These are phyloP conservation scores for Apocynum venetum DNA, from an alignment of 257 asterid species.

Conservation along the genomic window DNA sequence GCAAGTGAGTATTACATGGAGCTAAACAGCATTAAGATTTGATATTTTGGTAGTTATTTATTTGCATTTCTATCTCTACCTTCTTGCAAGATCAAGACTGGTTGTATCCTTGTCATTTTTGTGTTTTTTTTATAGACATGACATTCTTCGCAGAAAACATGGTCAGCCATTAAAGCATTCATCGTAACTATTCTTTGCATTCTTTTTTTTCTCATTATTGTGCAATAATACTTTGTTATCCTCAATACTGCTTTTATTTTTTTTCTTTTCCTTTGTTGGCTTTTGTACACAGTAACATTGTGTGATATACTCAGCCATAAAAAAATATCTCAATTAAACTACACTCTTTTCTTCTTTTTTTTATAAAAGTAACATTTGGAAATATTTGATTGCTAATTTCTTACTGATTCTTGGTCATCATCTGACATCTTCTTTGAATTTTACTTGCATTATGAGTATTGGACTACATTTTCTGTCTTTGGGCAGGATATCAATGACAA, in stretches of 20 bases:
- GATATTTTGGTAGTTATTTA: background rate
- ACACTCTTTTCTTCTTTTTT: background rate
- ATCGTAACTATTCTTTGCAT: background rate
- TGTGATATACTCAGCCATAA: background rate
- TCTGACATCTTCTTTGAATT: background rate
- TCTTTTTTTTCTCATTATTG: background rate
- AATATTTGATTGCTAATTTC: background rate
- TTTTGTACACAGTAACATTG: background rate
- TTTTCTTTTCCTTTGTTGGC: background rate
- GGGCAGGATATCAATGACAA: slow-evolving; percentile 49
- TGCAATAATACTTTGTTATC: background rate
- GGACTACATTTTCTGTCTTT: background rate
- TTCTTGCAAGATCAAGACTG: no score
- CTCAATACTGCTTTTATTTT: background rate
- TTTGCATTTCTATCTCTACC: background rate
- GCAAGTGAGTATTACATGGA: slow-evolving; percentile 26
- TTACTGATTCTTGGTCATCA: background rate
- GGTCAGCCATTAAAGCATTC: background rate
- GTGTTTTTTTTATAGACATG: background rate
- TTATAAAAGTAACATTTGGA: background rate
- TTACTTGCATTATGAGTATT: background rate
- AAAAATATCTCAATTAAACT: background rate
- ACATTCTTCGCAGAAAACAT: background rate
- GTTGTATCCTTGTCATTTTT: background rate
- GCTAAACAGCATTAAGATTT: background rate